These are phyloP conservation scores for Pythium oligandrum DNA, from an alignment of 352 stramenopile species.

Conservation along the genomic window DNA sequence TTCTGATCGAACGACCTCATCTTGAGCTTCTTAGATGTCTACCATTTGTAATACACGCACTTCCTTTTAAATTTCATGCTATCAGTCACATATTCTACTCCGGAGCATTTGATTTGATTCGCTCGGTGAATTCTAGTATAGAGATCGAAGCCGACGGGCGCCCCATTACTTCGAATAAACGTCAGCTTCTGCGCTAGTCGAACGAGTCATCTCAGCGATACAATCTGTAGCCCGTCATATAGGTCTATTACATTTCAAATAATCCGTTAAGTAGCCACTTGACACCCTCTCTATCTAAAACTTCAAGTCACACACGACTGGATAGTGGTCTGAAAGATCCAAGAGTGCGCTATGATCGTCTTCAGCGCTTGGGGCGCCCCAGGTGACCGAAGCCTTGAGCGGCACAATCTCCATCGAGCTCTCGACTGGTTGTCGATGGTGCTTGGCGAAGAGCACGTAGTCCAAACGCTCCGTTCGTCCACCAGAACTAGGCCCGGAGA, in stretches of 20 bases:
- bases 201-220: too few relatives aligned
- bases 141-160: too few relatives aligned
- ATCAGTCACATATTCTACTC: neutral
- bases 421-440: conserved; percentile 26
- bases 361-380: conserved; percentile 14
- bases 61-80: neutral
- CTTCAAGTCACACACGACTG: conserved; percentile 47
- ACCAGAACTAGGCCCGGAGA: conserved; percentile 51
- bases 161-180: neutral
- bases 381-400: conserved; percentile 48
- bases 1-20: neutral
- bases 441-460: conserved; percentile 44
- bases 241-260: too few relatives aligned
- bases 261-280: neutral
- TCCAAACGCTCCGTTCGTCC: conserved; percentile 54
- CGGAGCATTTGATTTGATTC: too few relatives aligned
- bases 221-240: too few relatives aligned
- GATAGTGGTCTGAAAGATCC: conserved; percentile 70
- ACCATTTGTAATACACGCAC: neutral
- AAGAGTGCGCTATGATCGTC: conserved; percentile 27
- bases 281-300: conserved; percentile 24
- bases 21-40: neutral
- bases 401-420: conserved; percentile 34
- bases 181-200: too few relatives aligned
- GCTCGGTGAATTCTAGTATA: too few relatives aligned